Evolutionary conservation across 1,284 basidiomycete species (phyloP).

Genomic region (Cryptococcus sp.): DNA sequence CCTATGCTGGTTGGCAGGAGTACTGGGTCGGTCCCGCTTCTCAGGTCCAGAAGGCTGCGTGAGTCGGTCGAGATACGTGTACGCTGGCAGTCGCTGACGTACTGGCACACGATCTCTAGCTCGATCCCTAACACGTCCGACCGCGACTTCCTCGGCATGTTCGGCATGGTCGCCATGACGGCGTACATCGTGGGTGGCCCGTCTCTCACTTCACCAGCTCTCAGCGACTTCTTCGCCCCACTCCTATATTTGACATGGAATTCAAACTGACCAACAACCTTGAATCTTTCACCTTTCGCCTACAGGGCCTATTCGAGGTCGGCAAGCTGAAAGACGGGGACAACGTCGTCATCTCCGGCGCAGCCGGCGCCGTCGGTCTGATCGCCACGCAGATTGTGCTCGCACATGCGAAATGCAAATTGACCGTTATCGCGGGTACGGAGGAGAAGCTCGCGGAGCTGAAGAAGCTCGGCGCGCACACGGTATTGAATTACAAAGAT

Average conservation of each 20-base stretch:
- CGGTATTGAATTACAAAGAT: constrained; percentile 84
- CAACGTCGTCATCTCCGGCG: constrained; percentile 75
- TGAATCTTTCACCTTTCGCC: too few species aligned
- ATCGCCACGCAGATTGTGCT: constrained; percentile 65
- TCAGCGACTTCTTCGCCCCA: not conserved
- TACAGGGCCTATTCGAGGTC: constrained; percentile 75
- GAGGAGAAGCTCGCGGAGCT: constrained; percentile 82
- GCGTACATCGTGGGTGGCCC: constrained; percentile 69
- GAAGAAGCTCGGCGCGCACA: constrained; percentile 76
- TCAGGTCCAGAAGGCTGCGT: constrained; percentile 61
- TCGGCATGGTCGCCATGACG: constrained; percentile 74
- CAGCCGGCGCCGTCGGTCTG: constrained; percentile 75
- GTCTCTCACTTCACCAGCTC: not conserved
- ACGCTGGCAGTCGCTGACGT: not conserved
- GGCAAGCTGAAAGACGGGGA: constrained; percentile 78
- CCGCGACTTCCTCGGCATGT: constrained; percentile 74
- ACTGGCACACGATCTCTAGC: constrained; percentile 57
- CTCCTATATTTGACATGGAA: not conserved
- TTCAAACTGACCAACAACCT: not conserved
- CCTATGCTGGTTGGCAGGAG: constrained; percentile 70
- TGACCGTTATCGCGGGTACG: constrained; percentile 79
- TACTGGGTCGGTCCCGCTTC: constrained; percentile 67
- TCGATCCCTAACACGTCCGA: constrained; percentile 49
- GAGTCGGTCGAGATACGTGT: constrained; percentile 19
- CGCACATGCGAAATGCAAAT: constrained; percentile 59